Evolutionary conservation across 768 basidiomycete genomes (phyloP).

Genomic region (Tricholoma matsutake): DNA sequence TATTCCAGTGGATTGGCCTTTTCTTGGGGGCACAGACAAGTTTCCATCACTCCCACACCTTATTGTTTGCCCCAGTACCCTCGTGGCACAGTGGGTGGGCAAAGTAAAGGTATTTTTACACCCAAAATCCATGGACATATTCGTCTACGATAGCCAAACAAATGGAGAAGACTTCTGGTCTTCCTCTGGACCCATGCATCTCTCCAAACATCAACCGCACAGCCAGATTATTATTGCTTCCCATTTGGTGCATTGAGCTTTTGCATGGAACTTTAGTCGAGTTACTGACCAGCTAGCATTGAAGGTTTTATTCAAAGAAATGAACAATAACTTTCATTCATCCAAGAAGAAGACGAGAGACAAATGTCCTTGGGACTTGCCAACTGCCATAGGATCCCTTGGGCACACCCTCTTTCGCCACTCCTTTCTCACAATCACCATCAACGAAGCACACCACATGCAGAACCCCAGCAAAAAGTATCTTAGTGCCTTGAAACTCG

Average conservation of each 20-base stretch:
- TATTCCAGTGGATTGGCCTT: too few relatives aligned
- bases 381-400: not conserved
- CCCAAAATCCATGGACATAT: conserved; percentile 19
- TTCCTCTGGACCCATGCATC: too few relatives aligned
- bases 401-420: conserved; percentile 15
- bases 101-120: conserved; percentile 16
- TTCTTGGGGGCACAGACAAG: too few relatives aligned
- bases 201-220: too few relatives aligned
- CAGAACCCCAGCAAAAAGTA: conserved; percentile 16
- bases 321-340: conserved; percentile 8
- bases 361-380: conserved; percentile 17
- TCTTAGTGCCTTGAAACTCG: conserved; percentile 9
- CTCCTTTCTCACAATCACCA: conserved; percentile 10
- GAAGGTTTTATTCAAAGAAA: conserved; percentile 14
- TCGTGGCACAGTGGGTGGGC: conserved; percentile 19
- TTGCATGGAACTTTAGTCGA: not conserved
- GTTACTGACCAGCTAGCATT: not conserved
- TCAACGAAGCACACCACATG: conserved; percentile 25
- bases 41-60: conserved; percentile 14
- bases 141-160: too few relatives aligned
- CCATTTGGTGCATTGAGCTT: conserved; percentile 22
- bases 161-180: too few relatives aligned
- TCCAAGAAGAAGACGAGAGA: not conserved
- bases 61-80: conserved; percentile 18
- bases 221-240: conserved; percentile 20